Conservation (phyloP, 106 monocot genomes). For the Amphibolis antarctica region DNA sequence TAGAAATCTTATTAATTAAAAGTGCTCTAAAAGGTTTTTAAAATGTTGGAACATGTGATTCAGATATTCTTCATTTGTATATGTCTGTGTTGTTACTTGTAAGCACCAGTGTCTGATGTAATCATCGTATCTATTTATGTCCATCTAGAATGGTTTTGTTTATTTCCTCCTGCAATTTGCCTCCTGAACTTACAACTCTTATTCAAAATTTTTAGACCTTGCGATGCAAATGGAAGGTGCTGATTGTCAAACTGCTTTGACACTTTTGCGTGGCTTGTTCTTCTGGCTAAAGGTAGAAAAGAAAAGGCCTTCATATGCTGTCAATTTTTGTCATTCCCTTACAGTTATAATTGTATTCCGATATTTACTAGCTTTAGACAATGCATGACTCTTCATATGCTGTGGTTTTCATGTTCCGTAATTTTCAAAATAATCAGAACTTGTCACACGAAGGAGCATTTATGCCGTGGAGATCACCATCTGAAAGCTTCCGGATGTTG, state of each 20-base stretch:
- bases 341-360: not conserved
- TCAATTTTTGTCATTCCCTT: not conserved
- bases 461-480: not conserved
- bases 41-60: too few species aligned
- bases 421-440: slow-evolving; percentile 1
- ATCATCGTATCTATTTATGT: not conserved
- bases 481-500: not conserved
- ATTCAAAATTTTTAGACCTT: slow-evolving; percentile 3
- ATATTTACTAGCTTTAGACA: not conserved
- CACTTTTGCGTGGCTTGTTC: slow-evolving; percentile 10
- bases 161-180: not conserved
- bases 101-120: not conserved
- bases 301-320: not conserved
- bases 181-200: not conserved
- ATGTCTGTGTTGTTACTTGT: not conserved
- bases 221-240: slow-evolving; percentile 1
- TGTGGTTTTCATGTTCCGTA: not conserved
- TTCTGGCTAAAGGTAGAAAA: slow-evolving; percentile 18
- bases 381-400: not conserved
- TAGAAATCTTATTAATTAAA: too few species aligned
- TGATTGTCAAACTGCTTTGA: slow-evolving; percentile 7
- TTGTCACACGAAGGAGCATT: slow-evolving; percentile 13
- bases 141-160: not conserved
- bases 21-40: too few species aligned
- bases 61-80: not conserved